These are phyloP conservation scores for Acephala macrosclerotiorum DNA, from an alignment of 2,329 filamentous ascomycete species.

Conservation along the genomic window DNA sequence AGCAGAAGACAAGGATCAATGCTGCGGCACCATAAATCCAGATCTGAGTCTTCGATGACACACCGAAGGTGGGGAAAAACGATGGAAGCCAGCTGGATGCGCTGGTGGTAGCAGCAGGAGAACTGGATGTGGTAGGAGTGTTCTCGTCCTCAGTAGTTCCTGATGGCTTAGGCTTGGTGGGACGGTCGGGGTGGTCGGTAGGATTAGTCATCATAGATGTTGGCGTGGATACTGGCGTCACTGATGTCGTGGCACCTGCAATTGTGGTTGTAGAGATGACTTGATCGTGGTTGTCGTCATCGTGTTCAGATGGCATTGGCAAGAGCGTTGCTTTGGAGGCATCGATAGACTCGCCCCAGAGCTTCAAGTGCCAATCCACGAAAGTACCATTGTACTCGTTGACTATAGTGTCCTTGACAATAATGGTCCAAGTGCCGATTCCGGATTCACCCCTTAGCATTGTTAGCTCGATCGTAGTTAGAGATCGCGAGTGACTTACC, in stretches of 20 bases:
- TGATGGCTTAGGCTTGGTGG: slow-evolving; percentile 52
- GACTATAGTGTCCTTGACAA: slow-evolving; percentile 83
- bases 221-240: slow-evolving; percentile 56
- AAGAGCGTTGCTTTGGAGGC: slow-evolving; percentile 74
- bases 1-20: slow-evolving; percentile 87
- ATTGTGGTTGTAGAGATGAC: slow-evolving; percentile 70
- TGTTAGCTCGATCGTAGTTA: slow-evolving; percentile 43
- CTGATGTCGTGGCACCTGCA: slow-evolving; percentile 50
- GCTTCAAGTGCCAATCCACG: slow-evolving; percentile 89
- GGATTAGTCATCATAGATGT: slow-evolving; percentile 52
- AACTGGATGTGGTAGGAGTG: slow-evolving; percentile 31
- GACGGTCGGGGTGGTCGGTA: slow-evolving; percentile 70
- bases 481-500: slow-evolving; percentile 61
- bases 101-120: slow-evolving; percentile 37
- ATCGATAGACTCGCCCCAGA: slow-evolving; percentile 92
- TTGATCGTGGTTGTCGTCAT: slow-evolving; percentile 82
- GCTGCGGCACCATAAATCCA: slow-evolving; percentile 91
- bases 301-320: slow-evolving; percentile 82
- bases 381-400: slow-evolving; percentile 83
- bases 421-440: slow-evolving; percentile 87
- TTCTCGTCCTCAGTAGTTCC: slow-evolving; percentile 29
- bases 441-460: slow-evolving; percentile 80
- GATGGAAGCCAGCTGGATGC: slow-evolving; percentile 72
- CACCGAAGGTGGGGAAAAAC: slow-evolving; percentile 88
- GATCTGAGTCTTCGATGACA: slow-evolving; percentile 83